These are phyloP conservation scores for Aspergillus chevalieri DNA, from an alignment of 2,329 filamentous ascomycete genomes.

Conservation along the genomic window DNA sequence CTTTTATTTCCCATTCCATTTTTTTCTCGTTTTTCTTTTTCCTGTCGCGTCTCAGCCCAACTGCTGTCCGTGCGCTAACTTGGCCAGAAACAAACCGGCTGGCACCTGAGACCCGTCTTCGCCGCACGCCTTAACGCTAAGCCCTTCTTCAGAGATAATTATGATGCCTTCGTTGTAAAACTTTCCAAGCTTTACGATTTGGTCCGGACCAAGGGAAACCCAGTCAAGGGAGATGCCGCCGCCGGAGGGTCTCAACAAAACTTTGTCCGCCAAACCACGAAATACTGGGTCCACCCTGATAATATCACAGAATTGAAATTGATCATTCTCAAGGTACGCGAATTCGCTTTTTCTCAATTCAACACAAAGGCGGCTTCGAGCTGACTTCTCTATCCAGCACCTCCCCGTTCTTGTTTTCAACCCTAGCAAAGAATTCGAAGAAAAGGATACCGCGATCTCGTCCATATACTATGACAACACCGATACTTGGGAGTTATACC, in stretches of 20 bases:
- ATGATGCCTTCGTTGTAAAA: constrained; percentile 90
- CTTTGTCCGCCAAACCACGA: constrained; percentile 95
- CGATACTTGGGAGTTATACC: constrained; percentile 87
- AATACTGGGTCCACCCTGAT: constrained; percentile 98
- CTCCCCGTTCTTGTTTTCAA: constrained; percentile 96
- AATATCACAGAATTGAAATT: constrained; percentile 98
- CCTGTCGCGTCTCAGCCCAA: background rate
- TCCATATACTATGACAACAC: constrained; percentile 99
- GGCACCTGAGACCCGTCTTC: constrained; percentile 93
- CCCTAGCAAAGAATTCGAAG: constrained; percentile 89
- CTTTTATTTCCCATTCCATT: background rate
- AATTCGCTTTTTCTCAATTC: constrained; percentile 3
- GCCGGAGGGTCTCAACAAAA: constrained; percentile 90
- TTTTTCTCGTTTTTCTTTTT: background rate
- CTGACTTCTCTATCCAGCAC: constrained; percentile 47
- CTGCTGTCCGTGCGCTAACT: background rate
- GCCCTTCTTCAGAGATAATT: constrained; percentile 98
- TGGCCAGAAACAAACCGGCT: constrained; percentile 78
- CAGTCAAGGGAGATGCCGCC: constrained; percentile 82
- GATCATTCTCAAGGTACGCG: constrained; percentile 76
- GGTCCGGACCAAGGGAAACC: constrained; percentile 86
- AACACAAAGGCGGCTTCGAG: background rate
- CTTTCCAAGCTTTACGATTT: constrained; percentile 93
- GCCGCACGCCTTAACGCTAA: constrained; percentile 89
- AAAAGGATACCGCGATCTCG: constrained; percentile 85